Conservation (phyloP, 495 filamentous ascomycete genomes). For the Penicillium arizonense region DNA sequence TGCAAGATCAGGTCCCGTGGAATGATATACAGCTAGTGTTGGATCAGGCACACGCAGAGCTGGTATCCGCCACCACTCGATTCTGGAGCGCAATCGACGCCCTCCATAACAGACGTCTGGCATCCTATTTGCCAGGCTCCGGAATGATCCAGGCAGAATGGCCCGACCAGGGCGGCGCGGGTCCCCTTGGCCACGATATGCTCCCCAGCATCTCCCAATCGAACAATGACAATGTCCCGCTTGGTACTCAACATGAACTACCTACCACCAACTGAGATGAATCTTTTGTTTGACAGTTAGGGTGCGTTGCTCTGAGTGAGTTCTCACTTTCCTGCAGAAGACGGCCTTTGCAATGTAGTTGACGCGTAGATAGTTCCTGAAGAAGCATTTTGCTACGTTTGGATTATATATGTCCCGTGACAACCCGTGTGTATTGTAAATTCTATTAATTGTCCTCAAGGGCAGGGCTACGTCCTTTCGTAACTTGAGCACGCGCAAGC, state of each 20-base stretch:
- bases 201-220: not conserved
- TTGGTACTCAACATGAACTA: not conserved
- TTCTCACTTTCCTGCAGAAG: too few species aligned
- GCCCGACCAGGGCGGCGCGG: constrained; percentile 2
- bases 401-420: too few species aligned
- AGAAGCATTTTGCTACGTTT: too few species aligned
- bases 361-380: too few species aligned
- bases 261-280: too few species aligned
- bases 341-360: too few species aligned
- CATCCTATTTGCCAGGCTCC: constrained; percentile 13
- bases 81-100: constrained; percentile 9
- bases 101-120: constrained; percentile 12
- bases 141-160: constrained; percentile 10
- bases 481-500: too few species aligned
- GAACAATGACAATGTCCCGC: not conserved
- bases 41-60: constrained; percentile 12
- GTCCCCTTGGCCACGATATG: not conserved
- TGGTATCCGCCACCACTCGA: constrained; percentile 9
- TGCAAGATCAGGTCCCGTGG: constrained; percentile 12
- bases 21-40: constrained; percentile 13
- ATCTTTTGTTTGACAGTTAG: too few species aligned
- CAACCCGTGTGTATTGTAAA: too few species aligned
- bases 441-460: too few species aligned
- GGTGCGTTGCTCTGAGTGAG: too few species aligned
- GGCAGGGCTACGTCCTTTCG: too few species aligned